Percentiles rank a stretch among this genome's conserved stretches.
phyloP scores from a whole-genome alignment of 2,329 filamentous ascomycete species.

The Clarireedia sp. region DNA sequence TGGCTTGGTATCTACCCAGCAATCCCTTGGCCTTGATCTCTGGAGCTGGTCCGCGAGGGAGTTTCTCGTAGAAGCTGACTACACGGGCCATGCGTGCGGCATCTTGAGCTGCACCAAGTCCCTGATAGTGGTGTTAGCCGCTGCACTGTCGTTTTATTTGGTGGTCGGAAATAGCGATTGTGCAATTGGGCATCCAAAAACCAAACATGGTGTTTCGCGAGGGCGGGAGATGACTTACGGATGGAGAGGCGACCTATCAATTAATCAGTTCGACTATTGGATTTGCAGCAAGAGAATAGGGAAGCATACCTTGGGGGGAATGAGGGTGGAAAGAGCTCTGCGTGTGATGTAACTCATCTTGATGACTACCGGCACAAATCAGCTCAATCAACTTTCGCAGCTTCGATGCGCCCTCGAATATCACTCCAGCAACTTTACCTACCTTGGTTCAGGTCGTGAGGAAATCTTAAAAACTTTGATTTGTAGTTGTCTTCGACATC shows the following conservation, averaged over 20 bases:
- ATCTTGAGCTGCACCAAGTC: constrained; percentile 89
- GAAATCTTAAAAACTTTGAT: constrained; percentile 14
- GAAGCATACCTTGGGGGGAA: constrained; percentile 84
- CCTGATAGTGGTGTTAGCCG: constrained; percentile 45
- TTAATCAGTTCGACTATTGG: constrained; percentile 10
- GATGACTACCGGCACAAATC: constrained; percentile 31
- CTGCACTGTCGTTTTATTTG: background rate
- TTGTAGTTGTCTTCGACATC: constrained; percentile 13
- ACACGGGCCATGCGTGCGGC: constrained; percentile 96
- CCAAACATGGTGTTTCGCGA: background rate
- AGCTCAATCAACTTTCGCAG: constrained; percentile 26
- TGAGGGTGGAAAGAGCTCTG: constrained; percentile 93
- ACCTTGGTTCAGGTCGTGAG: constrained; percentile 28
- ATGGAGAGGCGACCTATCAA: constrained; percentile 30
- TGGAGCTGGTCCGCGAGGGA: constrained; percentile 86
- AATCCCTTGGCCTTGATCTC: constrained; percentile 74
- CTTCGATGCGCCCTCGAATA: background rate
- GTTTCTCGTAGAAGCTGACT: constrained; percentile 97
- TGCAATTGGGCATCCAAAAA: background rate
- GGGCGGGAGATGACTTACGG: constrained; percentile 23
- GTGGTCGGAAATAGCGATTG: background rate
- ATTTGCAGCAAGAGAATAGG: background rate
- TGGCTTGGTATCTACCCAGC: constrained; percentile 78
- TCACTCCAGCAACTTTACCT: constrained; percentile 8
- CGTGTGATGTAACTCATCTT: constrained; percentile 90